Conservation (phyloP, 345 rosid species). For the Microthlaspi erraticum region DNA sequence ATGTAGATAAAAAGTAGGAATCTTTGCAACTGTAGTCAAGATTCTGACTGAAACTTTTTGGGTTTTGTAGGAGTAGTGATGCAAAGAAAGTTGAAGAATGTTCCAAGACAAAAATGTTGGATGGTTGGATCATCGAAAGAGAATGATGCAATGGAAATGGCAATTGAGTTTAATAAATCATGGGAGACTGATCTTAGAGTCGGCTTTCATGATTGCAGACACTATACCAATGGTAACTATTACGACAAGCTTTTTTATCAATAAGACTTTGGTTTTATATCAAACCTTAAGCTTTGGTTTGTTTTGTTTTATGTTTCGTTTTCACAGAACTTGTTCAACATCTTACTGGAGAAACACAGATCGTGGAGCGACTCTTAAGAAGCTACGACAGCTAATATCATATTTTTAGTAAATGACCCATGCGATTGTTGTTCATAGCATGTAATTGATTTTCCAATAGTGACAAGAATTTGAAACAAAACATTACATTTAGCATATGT, state of each 20-base stretch:
- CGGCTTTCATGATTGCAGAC: constrained; percentile 77
- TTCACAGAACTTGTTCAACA: constrained; percentile 72
- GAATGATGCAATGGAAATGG: constrained; percentile 56
- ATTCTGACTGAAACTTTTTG: constrained; percentile 5
- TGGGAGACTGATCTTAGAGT: constrained; percentile 74
- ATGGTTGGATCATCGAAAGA: constrained; percentile 61
- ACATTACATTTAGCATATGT: too few species aligned
- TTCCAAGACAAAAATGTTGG: constrained; percentile 76
- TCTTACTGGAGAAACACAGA: constrained; percentile 67
- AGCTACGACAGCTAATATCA: neutral
- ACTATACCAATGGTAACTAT: constrained; percentile 69
- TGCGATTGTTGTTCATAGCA: too few species aligned
- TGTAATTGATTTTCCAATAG: too few species aligned
- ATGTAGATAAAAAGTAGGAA: constrained; percentile 15
- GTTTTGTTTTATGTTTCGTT: neutral
- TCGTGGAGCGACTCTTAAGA: constrained; percentile 54
- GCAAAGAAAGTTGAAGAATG: constrained; percentile 55
- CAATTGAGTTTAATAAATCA: constrained; percentile 49
- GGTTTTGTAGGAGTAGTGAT: constrained; percentile 55
- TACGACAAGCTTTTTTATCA: neutral
- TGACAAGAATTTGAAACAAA: too few species aligned
- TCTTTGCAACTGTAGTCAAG: constrained; percentile 11
- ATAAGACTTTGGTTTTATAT: neutral
- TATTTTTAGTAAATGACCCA: too few species aligned
- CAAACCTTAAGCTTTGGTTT: neutral